A percentile compares a stretch with the other conserved stretches of the same genome.
phyloP scores from a whole-genome alignment of 371 early-diverging fungal genomes.

The Nosema bombycis region DNA sequence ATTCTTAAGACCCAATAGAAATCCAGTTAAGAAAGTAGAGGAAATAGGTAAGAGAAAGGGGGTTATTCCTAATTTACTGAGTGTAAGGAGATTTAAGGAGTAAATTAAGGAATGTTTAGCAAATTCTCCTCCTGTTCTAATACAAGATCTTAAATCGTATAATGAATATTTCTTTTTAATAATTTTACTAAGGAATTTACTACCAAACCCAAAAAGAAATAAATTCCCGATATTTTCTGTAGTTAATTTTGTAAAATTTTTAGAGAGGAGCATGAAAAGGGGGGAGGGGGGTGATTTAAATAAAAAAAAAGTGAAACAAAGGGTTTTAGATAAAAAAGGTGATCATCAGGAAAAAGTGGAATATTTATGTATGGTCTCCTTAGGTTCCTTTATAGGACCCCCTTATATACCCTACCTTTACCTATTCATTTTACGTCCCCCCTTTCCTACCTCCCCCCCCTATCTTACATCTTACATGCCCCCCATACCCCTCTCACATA shows the following conservation, averaged over 20 bases:
- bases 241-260: not conserved
- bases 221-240: constrained; percentile 31
- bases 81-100: not conserved
- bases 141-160: not conserved
- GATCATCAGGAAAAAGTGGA: not conserved
- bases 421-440: not conserved
- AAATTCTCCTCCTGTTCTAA: constrained; percentile 22
- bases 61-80: not conserved
- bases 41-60: not conserved
- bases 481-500: not conserved
- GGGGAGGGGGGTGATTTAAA: not conserved
- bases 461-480: not conserved
- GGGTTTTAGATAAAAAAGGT: not conserved
- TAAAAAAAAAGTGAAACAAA: not conserved
- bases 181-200: constrained; percentile 3
- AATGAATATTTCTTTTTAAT: not conserved
- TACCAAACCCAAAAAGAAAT: constrained; percentile 15
- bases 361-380: not conserved
- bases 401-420: not conserved
- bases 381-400: not conserved
- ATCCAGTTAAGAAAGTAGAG: constrained; percentile 7
- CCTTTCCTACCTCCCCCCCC: too few species aligned
- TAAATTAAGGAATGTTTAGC: constrained; percentile 32
- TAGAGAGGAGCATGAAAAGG: not conserved
- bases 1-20: constrained; percentile 24